Base-by-base conservation (phyloP, 2,329 filamentous ascomycete genomes). In the Fusarium camptoceras region DNA sequence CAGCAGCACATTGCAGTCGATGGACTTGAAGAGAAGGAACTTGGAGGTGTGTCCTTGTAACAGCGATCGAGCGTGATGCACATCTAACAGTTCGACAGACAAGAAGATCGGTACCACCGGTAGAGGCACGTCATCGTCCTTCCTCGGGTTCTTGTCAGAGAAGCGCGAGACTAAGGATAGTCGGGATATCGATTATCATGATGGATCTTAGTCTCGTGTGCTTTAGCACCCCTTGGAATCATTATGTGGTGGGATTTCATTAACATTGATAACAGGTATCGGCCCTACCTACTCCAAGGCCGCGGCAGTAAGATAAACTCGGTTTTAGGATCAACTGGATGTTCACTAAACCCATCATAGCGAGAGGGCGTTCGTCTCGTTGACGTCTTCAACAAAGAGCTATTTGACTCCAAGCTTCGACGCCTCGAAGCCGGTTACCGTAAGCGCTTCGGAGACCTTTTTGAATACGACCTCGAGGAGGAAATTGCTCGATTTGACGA, bases 1-100 rank as follows among this genome's bases (percentile, higher is more conserved):
- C 58, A 68, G 39, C 56, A 67, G 41, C 64, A 67, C 59, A 55
- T 57, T 4, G 59, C 64, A 18, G 56, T 64, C 31, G 59, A 68
- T 18, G 59, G 63, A 28, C 64, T 67, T 20, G 63, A 69, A 43
- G 64, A 67, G 43, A 47, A 55, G 39, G 64, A 67, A 57, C 64
- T 69, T 5, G 59, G 64, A 64, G 59, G 66, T 70, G 44, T 15
- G 53, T 61, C n/a, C 7, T 7, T 16, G 8, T 6, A 14, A 10
- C 30, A 20, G 16, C n/a, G 11, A 22, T 37, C n/a, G 28, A 42
- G 16, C 22, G n/a, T n/a, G 6, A 20, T 22, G 4, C 24, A 37
- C 54, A 54, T 24, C 59, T 69, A 27, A 67, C 41, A 16, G 20
- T 41, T 51, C 22, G 18, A 22, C 18, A 65, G 58, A 62, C 30